Conservation (phyloP, 2,329 filamentous ascomycete species). For the Colletotrichum incanum region DNA sequence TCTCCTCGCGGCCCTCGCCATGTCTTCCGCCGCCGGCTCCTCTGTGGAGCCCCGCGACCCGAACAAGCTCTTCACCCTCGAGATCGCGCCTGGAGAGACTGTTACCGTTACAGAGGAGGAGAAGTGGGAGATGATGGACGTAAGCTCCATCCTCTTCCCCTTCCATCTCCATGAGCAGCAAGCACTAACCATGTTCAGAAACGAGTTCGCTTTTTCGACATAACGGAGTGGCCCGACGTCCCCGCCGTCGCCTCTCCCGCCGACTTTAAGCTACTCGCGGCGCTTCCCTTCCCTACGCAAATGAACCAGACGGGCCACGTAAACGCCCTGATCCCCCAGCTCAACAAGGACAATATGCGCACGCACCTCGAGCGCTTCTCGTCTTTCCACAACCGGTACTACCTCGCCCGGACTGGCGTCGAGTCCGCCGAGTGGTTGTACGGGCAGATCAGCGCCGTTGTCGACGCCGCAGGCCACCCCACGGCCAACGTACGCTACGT, state of each 20-base stretch:
- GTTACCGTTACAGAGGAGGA: constrained; percentile 48
- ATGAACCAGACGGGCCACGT: constrained; percentile 45
- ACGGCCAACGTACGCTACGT: constrained; percentile 76
- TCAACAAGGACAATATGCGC: constrained; percentile 35
- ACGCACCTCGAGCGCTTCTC: constrained; percentile 68
- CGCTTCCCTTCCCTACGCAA: constrained; percentile 43
- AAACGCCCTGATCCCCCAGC: constrained; percentile 37
- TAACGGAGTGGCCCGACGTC: constrained; percentile 45
- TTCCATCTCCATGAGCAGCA: accelerated
- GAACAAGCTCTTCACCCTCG: constrained; percentile 45
- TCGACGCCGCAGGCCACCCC: constrained; percentile 73
- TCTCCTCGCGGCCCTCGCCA: constrained; percentile 45
- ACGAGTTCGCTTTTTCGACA: constrained; percentile 48
- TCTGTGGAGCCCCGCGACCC: constrained; percentile 36
- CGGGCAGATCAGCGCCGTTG: constrained; percentile 73
- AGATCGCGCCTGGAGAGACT: constrained; percentile 44
- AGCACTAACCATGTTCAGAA: constrained; percentile 26
- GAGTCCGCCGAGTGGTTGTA: constrained; percentile 84
- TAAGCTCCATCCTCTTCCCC: constrained; percentile 17
- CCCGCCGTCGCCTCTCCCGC: constrained; percentile 29
- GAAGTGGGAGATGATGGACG: constrained; percentile 48
- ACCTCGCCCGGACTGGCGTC: constrained; percentile 75
- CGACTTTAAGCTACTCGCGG: constrained; percentile 27
- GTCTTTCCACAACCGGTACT: constrained; percentile 78
- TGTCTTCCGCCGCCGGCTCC: constrained; percentile 38